Evolutionary conservation across 2,329 filamentous ascomycete species (phyloP).

Genomic region (Microsporum audouinii): DNA sequence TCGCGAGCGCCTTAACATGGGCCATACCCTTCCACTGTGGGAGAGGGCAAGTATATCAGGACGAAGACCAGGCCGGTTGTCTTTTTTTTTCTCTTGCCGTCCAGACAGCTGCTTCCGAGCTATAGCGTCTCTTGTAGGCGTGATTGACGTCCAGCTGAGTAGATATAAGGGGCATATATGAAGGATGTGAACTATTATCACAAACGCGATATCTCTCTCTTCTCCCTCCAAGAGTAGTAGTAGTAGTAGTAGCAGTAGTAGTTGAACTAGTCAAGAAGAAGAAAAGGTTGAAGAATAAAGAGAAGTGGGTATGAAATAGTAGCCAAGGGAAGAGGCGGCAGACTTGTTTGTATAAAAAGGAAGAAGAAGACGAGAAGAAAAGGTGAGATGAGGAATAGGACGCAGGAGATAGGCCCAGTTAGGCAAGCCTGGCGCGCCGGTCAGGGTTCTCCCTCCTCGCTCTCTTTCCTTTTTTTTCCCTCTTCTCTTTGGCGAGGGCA

Average conservation of each 20-base stretch:
- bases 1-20: constrained; percentile 8
- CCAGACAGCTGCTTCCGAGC: neutral
- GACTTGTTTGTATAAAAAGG: neutral
- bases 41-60: neutral
- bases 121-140: neutral
- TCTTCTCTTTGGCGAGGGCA: neutral
- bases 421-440: neutral
- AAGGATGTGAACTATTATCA: neutral
- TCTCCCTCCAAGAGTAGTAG: neutral
- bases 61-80: too few relatives aligned
- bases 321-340: neutral
- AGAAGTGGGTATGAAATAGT: neutral
- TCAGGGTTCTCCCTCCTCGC: too few relatives aligned
- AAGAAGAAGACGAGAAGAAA: neutral
- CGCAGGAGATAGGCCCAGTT: neutral
- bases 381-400: neutral
- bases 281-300: neutral
- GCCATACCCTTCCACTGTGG: constrained; percentile 11
- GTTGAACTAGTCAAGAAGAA: neutral
- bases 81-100: neutral
- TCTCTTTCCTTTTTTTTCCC: too few relatives aligned
- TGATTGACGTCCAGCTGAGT: neutral
- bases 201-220: too few relatives aligned
- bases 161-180: neutral
- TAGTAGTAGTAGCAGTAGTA: neutral